Conservation (phyloP, 2,329 filamentous ascomycete genomes). For the Aureobasidium pullulans region DNA sequence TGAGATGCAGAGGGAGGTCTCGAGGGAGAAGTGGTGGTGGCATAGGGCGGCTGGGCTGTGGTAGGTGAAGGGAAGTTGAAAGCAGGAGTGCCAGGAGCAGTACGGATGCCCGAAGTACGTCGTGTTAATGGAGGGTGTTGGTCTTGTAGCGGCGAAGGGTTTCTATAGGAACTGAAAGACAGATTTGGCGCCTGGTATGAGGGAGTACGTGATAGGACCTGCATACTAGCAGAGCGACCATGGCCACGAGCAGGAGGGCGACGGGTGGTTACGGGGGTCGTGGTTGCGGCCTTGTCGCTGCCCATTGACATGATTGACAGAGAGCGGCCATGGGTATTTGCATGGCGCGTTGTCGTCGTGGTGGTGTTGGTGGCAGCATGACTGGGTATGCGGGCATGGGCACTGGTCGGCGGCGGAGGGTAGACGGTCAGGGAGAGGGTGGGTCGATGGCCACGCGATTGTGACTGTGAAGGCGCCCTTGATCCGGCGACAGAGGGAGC, state of each 20-base stretch:
- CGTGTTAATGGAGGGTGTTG: conserved; percentile 28
- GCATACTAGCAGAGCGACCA: conserved; percentile 71
- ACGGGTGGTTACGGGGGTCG: conserved; percentile 13
- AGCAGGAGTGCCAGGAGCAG: conserved; percentile 15
- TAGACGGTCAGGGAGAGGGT: conserved; percentile 53
- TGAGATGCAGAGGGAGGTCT: not conserved
- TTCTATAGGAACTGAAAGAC: conserved; percentile 22
- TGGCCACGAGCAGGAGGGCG: conserved; percentile 55
- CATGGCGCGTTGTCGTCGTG: conserved; percentile 30
- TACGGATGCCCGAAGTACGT: conserved; percentile 22
- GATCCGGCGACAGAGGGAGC: conserved; percentile 17
- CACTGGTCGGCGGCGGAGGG: conserved; percentile 22
- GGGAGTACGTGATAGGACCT: conserved; percentile 46
- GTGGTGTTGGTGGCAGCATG: conserved; percentile 1
- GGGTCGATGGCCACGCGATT: conserved; percentile 52
- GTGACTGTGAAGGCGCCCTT: not conserved
- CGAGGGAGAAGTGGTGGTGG: not conserved
- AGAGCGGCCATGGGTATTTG: conserved; percentile 39
- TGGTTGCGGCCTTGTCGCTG: conserved; percentile 32
- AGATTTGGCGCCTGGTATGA: not conserved
- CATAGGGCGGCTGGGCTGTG: not conserved
- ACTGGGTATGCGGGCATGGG: not conserved
- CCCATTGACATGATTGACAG: conserved; percentile 44
- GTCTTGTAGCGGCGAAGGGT: conserved; percentile 36
- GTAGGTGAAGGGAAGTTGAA: conserved; percentile 6